Percentiles rank a stretch among this genome's conserved stretches.
Conservation (phyloP, 108 stramenopile species). For the Pseudonitzschia delicatissima region DNA sequence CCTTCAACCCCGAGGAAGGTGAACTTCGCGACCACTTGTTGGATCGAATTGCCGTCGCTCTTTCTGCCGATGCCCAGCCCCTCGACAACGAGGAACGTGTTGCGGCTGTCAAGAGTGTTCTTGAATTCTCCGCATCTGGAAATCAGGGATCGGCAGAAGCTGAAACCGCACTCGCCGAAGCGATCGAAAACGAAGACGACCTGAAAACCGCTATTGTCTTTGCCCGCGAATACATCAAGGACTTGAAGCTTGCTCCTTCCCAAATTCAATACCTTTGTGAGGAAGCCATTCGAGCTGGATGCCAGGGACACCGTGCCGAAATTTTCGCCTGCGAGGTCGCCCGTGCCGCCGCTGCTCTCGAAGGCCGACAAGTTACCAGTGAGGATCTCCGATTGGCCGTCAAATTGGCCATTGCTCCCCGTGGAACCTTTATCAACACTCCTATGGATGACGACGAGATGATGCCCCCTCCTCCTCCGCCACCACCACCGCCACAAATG, state of each 20-base stretch:
- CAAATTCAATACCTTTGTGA: conserved; percentile 96
- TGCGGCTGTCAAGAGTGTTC: conserved; percentile 81
- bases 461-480: conserved; percentile 88
- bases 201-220: conserved; percentile 92
- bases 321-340: conserved; percentile 94
- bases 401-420: conserved; percentile 93
- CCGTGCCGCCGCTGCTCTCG: conserved; percentile 87
- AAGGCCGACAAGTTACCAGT: conserved; percentile 82
- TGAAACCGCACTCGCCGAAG: conserved; percentile 57
- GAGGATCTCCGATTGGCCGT: conserved; percentile 91
- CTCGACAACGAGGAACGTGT: conserved; percentile 79
- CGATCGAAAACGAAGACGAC: conserved; percentile 88
- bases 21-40: conserved; percentile 93
- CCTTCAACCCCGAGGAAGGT: conserved; percentile 98
- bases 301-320: conserved; percentile 96
- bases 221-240: conserved; percentile 89
- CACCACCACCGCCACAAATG: conserved; percentile 84
- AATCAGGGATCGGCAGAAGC: conserved; percentile 59
- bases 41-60: conserved; percentile 90
- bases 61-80: conserved; percentile 84
- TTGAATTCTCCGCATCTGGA: conserved; percentile 70
- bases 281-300: conserved; percentile 93
- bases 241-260: conserved; percentile 71
- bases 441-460: conserved; percentile 81
- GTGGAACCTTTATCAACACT: conserved; percentile 90